Percentiles rank a stretch among this genome's conserved stretches.
Conservation (phyloP, 305 asterid species). For the Solanum chacoense region DNA sequence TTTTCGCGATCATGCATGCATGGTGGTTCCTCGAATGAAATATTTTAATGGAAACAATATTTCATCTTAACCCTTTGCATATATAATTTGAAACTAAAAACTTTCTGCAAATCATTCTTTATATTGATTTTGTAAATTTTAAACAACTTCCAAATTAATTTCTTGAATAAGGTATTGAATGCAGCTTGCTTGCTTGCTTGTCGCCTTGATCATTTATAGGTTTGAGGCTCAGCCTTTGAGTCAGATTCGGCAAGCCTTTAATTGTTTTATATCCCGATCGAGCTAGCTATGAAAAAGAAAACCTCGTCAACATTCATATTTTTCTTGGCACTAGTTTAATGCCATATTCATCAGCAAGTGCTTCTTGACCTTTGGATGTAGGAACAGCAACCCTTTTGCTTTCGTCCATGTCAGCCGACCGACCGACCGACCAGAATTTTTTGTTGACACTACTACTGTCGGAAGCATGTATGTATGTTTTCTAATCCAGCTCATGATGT, state of each 20-base stretch:
- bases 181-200: background rate
- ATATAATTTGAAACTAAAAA: background rate
- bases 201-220: too few species aligned
- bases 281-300: slow-evolving; percentile 85
- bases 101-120: background rate
- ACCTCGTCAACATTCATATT: slow-evolving; percentile 89
- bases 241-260: slow-evolving; percentile 58
- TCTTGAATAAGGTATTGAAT: background rate
- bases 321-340: slow-evolving; percentile 86
- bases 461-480: slow-evolving; percentile 53
- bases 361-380: slow-evolving; percentile 73
- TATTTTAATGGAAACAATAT: too few species aligned
- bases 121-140: background rate
- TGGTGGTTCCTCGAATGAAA: too few species aligned
- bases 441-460: slow-evolving; percentile 62
- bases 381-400: slow-evolving; percentile 78
- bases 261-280: slow-evolving; percentile 59
- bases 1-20: too few species aligned
- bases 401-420: too few species aligned
- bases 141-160: background rate
- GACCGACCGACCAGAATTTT: slow-evolving; percentile 72
- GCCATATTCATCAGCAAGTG: slow-evolving; percentile 88
- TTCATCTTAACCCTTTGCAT: background rate
- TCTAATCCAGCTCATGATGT: slow-evolving; percentile 85
- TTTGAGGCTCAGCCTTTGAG: too few species aligned